A percentile compares a stretch with the other conserved stretches of the same genome.
These are phyloP conservation scores for Firmiana major DNA, from an alignment of 345 rosid species.

Conservation along the genomic window DNA sequence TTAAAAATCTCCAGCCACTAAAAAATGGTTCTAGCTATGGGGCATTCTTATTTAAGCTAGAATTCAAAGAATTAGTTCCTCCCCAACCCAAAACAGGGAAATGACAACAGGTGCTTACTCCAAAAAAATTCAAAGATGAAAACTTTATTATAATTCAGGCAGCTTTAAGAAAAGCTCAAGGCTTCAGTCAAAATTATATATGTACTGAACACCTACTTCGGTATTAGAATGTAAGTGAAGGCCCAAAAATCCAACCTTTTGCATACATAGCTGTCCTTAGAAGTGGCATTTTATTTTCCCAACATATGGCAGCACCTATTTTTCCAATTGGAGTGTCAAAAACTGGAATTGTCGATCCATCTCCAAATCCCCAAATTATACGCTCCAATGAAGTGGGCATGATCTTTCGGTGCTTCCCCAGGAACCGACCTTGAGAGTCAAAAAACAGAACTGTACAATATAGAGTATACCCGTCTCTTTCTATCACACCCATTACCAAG, in stretches of 20 bases:
- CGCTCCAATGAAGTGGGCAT: conserved; percentile 93
- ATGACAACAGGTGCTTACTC: not conserved
- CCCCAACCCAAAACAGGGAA: too few relatives aligned
- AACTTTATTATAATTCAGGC: not conserved
- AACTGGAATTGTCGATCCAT: conserved; percentile 87
- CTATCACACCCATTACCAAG: conserved; percentile 89
- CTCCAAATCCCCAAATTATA: conserved; percentile 91
- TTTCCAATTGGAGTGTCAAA: conserved; percentile 76
- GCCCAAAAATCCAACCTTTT: conserved; percentile 50
- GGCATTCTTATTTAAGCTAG: too few relatives aligned
- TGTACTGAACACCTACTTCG: not conserved
- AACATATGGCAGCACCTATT: conserved; percentile 88
- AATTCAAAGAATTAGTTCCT: too few relatives aligned
- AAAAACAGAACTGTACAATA: conserved; percentile 76
- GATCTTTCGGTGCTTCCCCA: conserved; percentile 86
- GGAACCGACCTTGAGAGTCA: conserved; percentile 69
- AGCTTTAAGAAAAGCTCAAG: not conserved
- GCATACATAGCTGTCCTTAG: conserved; percentile 92
- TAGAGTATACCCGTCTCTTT: conserved; percentile 87
- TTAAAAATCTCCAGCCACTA: too few relatives aligned
- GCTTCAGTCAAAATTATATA: not conserved
- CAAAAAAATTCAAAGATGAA: too few relatives aligned
- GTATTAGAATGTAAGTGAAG: not conserved
- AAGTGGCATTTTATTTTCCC: conserved; percentile 96
- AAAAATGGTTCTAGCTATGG: too few relatives aligned